Percentiles rank a stretch among this genome's conserved stretches.
phyloP scores from a whole-genome alignment of 306 rosid genomes.

The Neltuma alba region DNA sequence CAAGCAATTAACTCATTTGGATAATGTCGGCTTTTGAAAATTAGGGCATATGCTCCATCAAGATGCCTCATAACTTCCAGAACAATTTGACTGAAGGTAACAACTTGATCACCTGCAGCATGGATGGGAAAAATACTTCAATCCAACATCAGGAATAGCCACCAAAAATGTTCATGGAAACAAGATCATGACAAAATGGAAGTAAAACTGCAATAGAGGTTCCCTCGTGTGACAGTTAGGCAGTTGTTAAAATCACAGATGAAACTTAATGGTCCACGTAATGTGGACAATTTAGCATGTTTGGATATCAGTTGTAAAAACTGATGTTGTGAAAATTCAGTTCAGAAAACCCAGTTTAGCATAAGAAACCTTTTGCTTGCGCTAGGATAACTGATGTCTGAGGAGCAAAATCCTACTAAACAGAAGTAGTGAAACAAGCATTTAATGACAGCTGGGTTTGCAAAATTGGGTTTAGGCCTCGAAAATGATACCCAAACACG shows the following conservation, averaged over 20 bases:
- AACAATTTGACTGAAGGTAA: constrained; percentile 95
- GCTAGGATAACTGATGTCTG: neutral
- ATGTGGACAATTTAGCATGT: neutral
- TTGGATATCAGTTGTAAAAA: neutral
- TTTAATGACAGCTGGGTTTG: neutral
- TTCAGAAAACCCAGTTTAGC: neutral
- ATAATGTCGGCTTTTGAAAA: constrained; percentile 89
- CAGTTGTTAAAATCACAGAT: neutral
- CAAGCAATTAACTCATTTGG: constrained; percentile 98
- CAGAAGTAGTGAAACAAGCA: neutral
- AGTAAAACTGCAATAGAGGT: neutral
- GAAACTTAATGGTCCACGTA: neutral
- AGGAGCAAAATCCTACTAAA: neutral
- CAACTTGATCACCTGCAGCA: constrained; percentile 72
- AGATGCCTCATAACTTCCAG: constrained; percentile 99
- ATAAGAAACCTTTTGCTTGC: neutral
- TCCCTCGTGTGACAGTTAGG: neutral
- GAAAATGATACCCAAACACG: neutral
- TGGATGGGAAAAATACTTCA: constrained; percentile 35
- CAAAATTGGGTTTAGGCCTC: neutral
- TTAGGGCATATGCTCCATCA: constrained; percentile 99
- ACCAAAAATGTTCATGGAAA: constrained; percentile 9
- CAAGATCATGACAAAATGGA: neutral
- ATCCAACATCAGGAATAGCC: constrained; percentile 33
- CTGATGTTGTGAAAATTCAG: neutral